Evolutionary conservation across 768 basidiomycete species (phyloP).

Genomic region (Dendrothele bispora): DNA sequence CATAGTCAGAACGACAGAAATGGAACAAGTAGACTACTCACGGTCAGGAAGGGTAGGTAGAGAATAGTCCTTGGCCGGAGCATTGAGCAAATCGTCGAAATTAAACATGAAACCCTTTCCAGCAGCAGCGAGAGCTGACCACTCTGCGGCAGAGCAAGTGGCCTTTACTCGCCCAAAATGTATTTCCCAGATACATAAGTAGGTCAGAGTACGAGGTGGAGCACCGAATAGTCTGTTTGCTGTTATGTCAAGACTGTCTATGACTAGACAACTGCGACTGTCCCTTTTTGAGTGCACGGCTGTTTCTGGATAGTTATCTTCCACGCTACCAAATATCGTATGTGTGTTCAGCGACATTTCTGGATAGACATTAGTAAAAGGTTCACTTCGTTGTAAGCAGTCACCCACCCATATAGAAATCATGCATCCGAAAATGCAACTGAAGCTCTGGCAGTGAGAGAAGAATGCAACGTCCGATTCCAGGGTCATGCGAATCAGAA

Average conservation of each 20-base stretch:
- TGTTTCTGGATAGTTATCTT: conserved; percentile 45
- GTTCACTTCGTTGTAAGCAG: conserved; percentile 9
- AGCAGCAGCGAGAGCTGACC: conserved; percentile 49
- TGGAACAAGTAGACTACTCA: conserved; percentile 31
- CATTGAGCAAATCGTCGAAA: conserved; percentile 75
- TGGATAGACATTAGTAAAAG: conserved; percentile 23
- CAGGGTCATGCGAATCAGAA: conserved; percentile 20
- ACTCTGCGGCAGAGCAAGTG: conserved; percentile 53
- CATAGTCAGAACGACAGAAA: not conserved
- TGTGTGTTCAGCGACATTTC: conserved; percentile 80
- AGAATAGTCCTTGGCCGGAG: conserved; percentile 70
- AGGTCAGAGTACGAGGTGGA: conserved; percentile 78
- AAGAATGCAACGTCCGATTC: conserved; percentile 54
- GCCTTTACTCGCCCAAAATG: conserved; percentile 64
- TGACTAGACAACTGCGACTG: conserved; percentile 42
- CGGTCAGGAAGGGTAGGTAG: conserved; percentile 76
- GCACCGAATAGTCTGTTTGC: conserved; percentile 90
- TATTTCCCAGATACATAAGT: conserved; percentile 94
- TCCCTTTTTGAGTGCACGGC: conserved; percentile 15
- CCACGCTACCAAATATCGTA: conserved; percentile 53
- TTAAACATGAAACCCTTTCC: conserved; percentile 62
- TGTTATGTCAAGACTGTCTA: conserved; percentile 69
- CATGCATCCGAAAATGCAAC: conserved; percentile 76
- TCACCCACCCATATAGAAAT: conserved; percentile 81
- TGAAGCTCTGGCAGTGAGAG: conserved; percentile 69